Base-by-base conservation (phyloP, 306 rosid species). In the Cucurbita argyrosperma region DNA sequence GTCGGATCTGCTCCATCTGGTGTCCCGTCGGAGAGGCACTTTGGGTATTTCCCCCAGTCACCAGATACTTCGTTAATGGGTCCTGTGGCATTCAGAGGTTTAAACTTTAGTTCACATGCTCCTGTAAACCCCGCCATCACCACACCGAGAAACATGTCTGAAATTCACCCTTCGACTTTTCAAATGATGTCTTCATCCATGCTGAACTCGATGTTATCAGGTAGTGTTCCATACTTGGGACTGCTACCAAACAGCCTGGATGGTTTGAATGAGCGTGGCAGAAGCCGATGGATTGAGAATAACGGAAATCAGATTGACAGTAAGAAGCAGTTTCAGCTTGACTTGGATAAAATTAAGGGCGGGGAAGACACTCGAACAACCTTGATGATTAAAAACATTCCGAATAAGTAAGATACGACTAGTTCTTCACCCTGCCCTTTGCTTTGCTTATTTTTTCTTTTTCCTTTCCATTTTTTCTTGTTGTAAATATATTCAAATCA, bases 1-100 rank as follows among this genome's bases (percentile, higher is more conserved):
- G 90, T 88, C 52, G 96, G 96, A 72, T 92, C 98, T 76, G 98
- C 98, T 77, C 98, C 98, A 56, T 83, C 98, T 39, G 91, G 89
- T 50, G 80, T 86, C 78, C 91, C 91, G 51, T 80, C 85, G 59
- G 90, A 90, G 35, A 84, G 96, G 80, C 85, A 90, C 71, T 88
- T 88, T 82, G 85, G 88, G 67, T 86, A 80, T 83, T 86, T 85
- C 77, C 88, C 96, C 0, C 91, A 85, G 76, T 90, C 96, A 65
- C 93, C 96, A 11, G 96, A 92, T 50, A 57, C 89, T 61, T 86
- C 96, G 51, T 80, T 87, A 79, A 77, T 79, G 84, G 86, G 77
- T 75, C 77, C 85, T 14, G 79, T 62, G 58, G 85, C 79, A 60
- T 79, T 74, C 78, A 84, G 93, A 55, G 87, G 91, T 78, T 77